Conservation (phyloP, 177 flowering plant genomes). For the Tripterygium wilfordii region DNA sequence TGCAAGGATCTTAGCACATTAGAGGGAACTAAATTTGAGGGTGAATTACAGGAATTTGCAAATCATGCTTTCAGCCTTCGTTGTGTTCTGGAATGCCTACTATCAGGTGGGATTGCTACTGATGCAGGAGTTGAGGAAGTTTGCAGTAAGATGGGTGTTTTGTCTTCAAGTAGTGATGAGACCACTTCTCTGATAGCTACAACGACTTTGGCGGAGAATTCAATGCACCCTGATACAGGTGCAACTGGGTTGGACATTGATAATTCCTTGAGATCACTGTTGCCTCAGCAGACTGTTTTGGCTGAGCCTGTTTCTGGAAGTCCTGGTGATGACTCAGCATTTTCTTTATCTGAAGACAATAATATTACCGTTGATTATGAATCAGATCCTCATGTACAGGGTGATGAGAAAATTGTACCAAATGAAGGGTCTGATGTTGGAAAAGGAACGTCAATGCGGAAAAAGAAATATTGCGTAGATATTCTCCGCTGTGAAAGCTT, state of each 20-base stretch:
- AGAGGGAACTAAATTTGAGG: constrained; percentile 95
- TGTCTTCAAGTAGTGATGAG: constrained; percentile 25
- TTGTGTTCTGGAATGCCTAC: constrained; percentile 76
- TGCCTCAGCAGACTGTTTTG: constrained; percentile 17
- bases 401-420: constrained; percentile 29
- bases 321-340: constrained; percentile 18
- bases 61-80: constrained; percentile 95
- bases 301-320: constrained; percentile 25
- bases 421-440: constrained; percentile 31
- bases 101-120: constrained; percentile 68
- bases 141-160: constrained; percentile 16
- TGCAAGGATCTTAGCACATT: constrained; percentile 84
- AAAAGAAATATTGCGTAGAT: constrained; percentile 71
- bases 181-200: constrained; percentile 28
- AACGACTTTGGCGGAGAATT: constrained; percentile 14
- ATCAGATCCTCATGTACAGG: constrained; percentile 20
- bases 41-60: constrained; percentile 96
- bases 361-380: constrained; percentile 15
- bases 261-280: constrained; percentile 15
- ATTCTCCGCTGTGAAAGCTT: constrained; percentile 98
- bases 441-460: constrained; percentile 34
- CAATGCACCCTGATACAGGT: constrained; percentile 11
- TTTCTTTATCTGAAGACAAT: constrained; percentile 21
- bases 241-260: constrained; percentile 17
- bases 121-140: constrained; percentile 33